Evolutionary conservation across 1,284 basidiomycete genomes (phyloP).

Genomic region (Moesziomyces parantarcticus): DNA sequence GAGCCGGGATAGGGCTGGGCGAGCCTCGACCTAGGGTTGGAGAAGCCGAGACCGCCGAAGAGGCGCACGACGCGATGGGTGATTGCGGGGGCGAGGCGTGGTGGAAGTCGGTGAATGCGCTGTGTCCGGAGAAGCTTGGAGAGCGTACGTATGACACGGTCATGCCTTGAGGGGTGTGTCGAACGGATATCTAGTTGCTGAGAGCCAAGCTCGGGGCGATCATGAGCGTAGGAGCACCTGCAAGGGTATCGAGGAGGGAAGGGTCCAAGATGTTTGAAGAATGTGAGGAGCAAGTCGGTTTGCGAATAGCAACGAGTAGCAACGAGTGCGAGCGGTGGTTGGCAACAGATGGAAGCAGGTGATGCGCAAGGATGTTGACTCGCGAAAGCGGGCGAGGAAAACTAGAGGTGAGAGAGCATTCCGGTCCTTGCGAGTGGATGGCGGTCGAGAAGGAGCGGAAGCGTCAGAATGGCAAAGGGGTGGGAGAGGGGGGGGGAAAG

Average conservation of each 20-base stretch:
- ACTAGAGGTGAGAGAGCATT: neutral
- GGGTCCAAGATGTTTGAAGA: too few species aligned
- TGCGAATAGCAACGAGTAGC: neutral
- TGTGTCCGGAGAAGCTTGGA: slow-evolving; percentile 35
- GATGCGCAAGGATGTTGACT: neutral
- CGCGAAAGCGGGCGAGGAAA: neutral
- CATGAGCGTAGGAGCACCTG: neutral
- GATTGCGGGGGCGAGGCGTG: slow-evolving; percentile 24
- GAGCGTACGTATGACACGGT: slow-evolving; percentile 44
- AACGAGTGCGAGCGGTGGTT: neutral
- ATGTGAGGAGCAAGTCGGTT: too few species aligned
- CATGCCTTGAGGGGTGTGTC: slow-evolving; percentile 21
- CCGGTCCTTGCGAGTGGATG: neutral
- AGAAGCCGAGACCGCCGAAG: slow-evolving; percentile 13
- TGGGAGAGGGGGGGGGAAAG: neutral
- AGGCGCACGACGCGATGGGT: slow-evolving; percentile 17
- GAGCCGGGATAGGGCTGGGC: slow-evolving; percentile 5
- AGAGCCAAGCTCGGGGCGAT: neutral
- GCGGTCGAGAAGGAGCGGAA: neutral
- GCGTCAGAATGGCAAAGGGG: too few species aligned
- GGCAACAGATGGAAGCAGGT: neutral
- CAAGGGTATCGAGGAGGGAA: neutral
- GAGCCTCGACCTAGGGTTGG: slow-evolving; percentile 13
- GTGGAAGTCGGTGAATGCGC: slow-evolving; percentile 12
- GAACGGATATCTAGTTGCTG: neutral